These are phyloP conservation scores for Aspergillus diversus DNA, from an alignment of 495 filamentous ascomycete genomes.

Conservation along the genomic window DNA sequence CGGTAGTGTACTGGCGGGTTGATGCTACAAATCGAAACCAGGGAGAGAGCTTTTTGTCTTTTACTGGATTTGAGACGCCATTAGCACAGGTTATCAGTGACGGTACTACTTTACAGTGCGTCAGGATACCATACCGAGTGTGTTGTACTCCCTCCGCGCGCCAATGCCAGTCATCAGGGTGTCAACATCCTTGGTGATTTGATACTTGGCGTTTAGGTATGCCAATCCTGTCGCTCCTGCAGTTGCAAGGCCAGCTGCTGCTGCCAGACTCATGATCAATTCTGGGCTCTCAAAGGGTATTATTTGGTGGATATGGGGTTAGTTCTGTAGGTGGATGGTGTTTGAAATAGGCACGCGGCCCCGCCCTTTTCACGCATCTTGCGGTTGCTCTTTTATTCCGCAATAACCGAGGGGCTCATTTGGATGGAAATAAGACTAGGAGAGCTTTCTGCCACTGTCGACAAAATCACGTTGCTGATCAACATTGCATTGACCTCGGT, in stretches of 20 bases:
- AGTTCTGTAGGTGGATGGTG: no score
- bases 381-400: no score
- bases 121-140: neutral
- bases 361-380: no score
- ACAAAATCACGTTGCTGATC: neutral
- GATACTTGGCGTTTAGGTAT: neutral
- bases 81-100: neutral
- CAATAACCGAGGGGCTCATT: no score
- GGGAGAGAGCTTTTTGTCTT: neutral
- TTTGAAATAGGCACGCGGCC: no score
- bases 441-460: neutral
- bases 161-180: neutral
- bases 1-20: neutral
- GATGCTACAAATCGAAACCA: constrained; percentile 4
- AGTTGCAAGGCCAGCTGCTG: no score
- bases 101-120: no score
- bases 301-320: no score
- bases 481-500: neutral
- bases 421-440: neutral
- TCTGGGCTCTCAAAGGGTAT: no score
- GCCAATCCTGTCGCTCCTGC: neutral
- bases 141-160: neutral
- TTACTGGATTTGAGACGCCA: neutral
- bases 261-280: no score
- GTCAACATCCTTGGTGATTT: neutral